Base-by-base conservation (phyloP, 2,329 filamentous ascomycete genomes). In the Colletotrichum brevisporum region DNA sequence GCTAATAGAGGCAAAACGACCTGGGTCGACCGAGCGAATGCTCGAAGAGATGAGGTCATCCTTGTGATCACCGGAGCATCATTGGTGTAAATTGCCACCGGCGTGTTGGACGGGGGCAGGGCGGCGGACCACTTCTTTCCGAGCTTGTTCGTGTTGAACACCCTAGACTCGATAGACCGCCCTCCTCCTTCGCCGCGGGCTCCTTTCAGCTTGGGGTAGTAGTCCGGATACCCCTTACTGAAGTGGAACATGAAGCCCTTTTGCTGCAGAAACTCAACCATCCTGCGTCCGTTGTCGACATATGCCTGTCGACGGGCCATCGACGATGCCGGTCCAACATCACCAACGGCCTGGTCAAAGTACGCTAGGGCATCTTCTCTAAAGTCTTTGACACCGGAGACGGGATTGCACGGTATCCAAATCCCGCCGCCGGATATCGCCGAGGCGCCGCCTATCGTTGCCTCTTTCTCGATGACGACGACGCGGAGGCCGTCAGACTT, bases 381-480 rank as follows among this genome's bases (percentile, higher is more conserved):
- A 59, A 71, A 76, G 71, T 80, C 78, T 36, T 67, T 6, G 3
- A 75, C 53, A 10, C 71, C 72, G 3, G 71, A 66, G 9, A 77
- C 39, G 52, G 75, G 73, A 41, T 75, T 77, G 59, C 75, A 74
- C 2, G 80, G 79, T 12, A 81, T 74, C 79, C 79, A 82, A 27
- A 77, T 65, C 2, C 73, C 75, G 18, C 77, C 76, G 18, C 79
- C 79, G 2, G 79, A 81, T 52, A 75, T 79, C n/a, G 74, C 74
- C 10, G 78, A 74, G 1, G 79, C 76, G 18, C 80, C 80, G 12
- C 79, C 80, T 41, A 80, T 67, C 26, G 73, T 75, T 39, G 70
- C 51, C 8, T 70, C 70, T 67, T 81, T 81, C 62, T 82, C 79
- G 50, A 78, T 71, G 8, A 82, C 70, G 2, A 80, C 70, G 6